Percentiles rank a stretch among this genome's conserved stretches.
Conservation (phyloP, 2,329 filamentous ascomycete genomes). For the Colletotrichum tamarilloi region DNA sequence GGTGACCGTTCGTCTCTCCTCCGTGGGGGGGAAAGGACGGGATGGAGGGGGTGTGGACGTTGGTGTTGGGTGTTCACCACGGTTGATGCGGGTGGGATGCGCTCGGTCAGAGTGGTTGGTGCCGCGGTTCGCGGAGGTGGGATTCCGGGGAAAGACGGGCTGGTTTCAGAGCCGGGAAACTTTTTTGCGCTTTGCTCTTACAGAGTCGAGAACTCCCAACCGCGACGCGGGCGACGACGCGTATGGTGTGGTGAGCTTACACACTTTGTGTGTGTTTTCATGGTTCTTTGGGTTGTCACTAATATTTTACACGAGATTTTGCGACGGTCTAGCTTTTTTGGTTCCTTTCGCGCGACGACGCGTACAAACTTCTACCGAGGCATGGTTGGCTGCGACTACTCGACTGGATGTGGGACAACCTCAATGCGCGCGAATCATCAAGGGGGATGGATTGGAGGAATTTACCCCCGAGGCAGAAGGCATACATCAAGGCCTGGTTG, state of each 20-base stretch:
- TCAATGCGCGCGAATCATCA: not conserved
- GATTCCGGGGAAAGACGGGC: constrained; percentile 23
- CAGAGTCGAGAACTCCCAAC: not conserved
- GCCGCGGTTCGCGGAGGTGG: constrained; percentile 21
- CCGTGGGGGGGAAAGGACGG: not conserved
- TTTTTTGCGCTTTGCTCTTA: not conserved
- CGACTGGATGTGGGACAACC: not conserved
- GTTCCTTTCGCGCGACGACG: not conserved
- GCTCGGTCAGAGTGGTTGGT: not conserved
- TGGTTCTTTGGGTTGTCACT: not conserved
- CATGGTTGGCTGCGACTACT: not conserved
- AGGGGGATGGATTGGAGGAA: not conserved
- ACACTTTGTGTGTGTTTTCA: not conserved
- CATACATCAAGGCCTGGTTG: not conserved
- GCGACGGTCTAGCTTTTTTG: constrained; percentile 2
- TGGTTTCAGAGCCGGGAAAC: constrained; percentile 22
- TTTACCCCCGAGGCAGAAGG: not conserved
- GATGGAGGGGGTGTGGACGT: not conserved
- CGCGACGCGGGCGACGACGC: not conserved
- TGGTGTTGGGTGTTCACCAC: not conserved
- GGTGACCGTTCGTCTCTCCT: not conserved
- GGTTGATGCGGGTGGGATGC: not conserved
- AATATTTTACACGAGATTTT: not conserved
- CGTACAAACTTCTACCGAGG: not conserved
- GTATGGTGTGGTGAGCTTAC: not conserved